Percentiles rank a stretch among this genome's conserved stretches.
Conservation (phyloP, 495 filamentous ascomycete species). For the Neurospora sp. region DNA sequence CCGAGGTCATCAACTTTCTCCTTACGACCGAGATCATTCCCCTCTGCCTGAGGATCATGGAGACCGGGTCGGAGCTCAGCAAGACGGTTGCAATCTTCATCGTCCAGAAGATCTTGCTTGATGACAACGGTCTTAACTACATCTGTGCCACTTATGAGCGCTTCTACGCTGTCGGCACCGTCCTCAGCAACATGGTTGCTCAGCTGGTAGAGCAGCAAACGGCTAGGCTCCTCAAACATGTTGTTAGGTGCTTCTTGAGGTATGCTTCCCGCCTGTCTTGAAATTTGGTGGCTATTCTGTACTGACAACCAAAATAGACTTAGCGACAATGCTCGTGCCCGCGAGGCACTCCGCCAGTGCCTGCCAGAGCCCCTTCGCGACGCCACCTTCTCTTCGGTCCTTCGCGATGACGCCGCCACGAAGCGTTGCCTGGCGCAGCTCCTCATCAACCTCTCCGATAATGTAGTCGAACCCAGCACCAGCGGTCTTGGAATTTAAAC, state of each 20-base stretch:
- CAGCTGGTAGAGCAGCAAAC: conserved; percentile 98
- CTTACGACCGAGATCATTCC: conserved; percentile 98
- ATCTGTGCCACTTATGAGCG: conserved; percentile 98
- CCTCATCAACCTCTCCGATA: conserved; percentile 92
- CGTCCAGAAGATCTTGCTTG: conserved; percentile 97
- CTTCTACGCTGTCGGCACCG: conserved; percentile 98
- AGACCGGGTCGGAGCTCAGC: conserved; percentile 95
- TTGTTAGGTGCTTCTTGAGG: conserved; percentile 94
- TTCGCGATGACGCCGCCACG: conserved; percentile 94
- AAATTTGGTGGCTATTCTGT: conserved; percentile 3
- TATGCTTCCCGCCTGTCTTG: conserved; percentile 29
- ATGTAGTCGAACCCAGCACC: conserved; percentile 54
- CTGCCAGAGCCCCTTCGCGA: conserved; percentile 94
- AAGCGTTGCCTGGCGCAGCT: conserved; percentile 96
- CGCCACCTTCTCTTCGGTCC: conserved; percentile 90
- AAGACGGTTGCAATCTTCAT: conserved; percentile 99
- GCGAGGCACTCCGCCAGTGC: conserved; percentile 92
- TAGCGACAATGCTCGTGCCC: conserved; percentile 91
- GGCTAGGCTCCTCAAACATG: conserved; percentile 90
- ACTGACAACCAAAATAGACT: conserved; percentile 42
- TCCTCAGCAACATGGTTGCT: conserved; percentile 96
- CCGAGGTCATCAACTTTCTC: conserved; percentile 97
- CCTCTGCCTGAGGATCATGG: conserved; percentile 96
- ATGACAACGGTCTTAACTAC: conserved; percentile 95
- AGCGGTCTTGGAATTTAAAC: conserved; percentile 24